Evolutionary conservation across 2,329 filamentous ascomycete genomes (phyloP).

Genomic region (Lizonia empirigonia): DNA sequence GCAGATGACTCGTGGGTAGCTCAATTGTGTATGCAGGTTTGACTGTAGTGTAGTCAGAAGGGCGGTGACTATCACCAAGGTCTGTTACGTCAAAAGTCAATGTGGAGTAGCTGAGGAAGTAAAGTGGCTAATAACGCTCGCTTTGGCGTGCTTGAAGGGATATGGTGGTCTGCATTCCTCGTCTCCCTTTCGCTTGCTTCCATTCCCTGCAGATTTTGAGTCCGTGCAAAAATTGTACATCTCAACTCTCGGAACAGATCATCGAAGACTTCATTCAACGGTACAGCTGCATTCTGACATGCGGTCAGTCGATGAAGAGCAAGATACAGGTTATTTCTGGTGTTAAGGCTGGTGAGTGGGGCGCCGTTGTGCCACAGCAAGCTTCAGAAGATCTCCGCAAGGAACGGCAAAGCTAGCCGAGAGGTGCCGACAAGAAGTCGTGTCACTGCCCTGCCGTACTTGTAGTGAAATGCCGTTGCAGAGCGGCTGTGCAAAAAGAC

Average conservation of each 20-base stretch:
- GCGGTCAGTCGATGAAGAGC: not conserved
- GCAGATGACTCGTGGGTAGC: not conserved
- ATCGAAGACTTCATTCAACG: not conserved
- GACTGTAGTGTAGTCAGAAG: not conserved
- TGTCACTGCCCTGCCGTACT: conserved; percentile 7
- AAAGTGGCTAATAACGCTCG: conserved; percentile 3
- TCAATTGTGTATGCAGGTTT: conserved; percentile 1
- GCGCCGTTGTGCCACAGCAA: not conserved
- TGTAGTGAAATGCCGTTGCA: not conserved
- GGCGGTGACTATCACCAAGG: conserved; percentile 5
- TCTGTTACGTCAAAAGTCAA: not conserved
- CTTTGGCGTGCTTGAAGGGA: not conserved
- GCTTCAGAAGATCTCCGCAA: not conserved
- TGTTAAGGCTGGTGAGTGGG: conserved; percentile 16
- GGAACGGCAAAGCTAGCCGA: conserved; percentile 5
- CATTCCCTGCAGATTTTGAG: not conserved
- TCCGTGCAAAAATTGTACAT: not conserved
- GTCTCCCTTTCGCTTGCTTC: not conserved
- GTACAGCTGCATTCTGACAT: not conserved
- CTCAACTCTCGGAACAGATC: not conserved
- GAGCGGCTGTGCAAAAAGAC: not conserved
- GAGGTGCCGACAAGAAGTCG: conserved; percentile 4
- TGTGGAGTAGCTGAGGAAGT: not conserved
- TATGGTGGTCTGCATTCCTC: too few relatives aligned
- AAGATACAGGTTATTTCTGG: conserved; percentile 2